Percentiles rank a stretch among this genome's conserved stretches.
Conservation (phyloP, 2,329 filamentous ascomycete genomes). For the Pseudogymnoascus sp. region DNA sequence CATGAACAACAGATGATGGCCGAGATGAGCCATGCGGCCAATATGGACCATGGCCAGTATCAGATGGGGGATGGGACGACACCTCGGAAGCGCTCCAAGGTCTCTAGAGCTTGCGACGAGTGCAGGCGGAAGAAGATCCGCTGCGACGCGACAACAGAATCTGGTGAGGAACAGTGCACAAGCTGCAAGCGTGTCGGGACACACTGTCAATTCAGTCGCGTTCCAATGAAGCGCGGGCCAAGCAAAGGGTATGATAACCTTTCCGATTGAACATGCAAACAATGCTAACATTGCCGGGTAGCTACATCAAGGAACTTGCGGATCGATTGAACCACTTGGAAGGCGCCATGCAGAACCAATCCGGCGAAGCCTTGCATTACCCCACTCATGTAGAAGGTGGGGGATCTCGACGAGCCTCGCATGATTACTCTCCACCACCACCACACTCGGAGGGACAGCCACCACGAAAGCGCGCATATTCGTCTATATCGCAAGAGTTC, state of each 20-base stretch:
- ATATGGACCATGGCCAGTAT: slow-evolving; percentile 37
- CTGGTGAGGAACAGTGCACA: slow-evolving; percentile 66
- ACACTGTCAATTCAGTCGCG: slow-evolving; percentile 76
- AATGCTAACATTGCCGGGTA: slow-evolving; percentile 29
- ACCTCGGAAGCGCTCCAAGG: slow-evolving; percentile 73
- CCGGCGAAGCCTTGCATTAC: slow-evolving; percentile 40
- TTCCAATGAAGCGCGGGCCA: slow-evolving; percentile 81
- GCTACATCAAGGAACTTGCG: slow-evolving; percentile 86
- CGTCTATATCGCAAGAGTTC: slow-evolving; percentile 39
- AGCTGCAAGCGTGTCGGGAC: slow-evolving; percentile 73
- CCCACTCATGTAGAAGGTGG: slow-evolving; percentile 32
- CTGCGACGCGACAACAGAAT: slow-evolving; percentile 74
- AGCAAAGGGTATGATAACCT: slow-evolving; percentile 64
- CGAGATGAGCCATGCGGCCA: slow-evolving; percentile 18
- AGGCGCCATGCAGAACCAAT: slow-evolving; percentile 56
- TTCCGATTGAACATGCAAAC: slow-evolving; percentile 12
- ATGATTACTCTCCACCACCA: slow-evolving; percentile 47
- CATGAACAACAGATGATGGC: slow-evolving; percentile 38
- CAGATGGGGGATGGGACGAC: slow-evolving; percentile 39
- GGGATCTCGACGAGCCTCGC: slow-evolving; percentile 37
- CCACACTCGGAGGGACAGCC: slow-evolving; percentile 31
- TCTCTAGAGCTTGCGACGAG: slow-evolving; percentile 83
- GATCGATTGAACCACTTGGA: slow-evolving; percentile 79
- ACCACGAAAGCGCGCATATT: slow-evolving; percentile 42
- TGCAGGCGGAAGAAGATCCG: slow-evolving; percentile 86